phyloP scores from a whole-genome alignment of 1,284 basidiomycete genomes.

The Mycena citricolor region DNA sequence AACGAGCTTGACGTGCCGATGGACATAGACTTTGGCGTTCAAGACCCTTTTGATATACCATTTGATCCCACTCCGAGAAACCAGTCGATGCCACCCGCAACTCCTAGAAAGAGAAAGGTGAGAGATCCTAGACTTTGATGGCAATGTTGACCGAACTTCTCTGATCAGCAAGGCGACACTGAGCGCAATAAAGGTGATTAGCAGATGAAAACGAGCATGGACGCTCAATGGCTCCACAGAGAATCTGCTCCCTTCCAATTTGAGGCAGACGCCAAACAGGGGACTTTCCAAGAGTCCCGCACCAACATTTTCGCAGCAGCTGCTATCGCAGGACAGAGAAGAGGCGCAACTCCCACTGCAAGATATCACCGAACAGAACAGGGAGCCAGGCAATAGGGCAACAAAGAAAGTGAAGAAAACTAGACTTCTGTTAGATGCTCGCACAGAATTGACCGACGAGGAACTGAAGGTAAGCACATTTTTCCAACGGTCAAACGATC shows the following conservation, averaged over 20 bases:
- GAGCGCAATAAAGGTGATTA: conserved; percentile 24
- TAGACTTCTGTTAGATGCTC: conserved; percentile 53
- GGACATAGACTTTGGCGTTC: conserved; percentile 31
- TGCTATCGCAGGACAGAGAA: conserved; percentile 40
- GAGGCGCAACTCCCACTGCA: conserved; percentile 26
- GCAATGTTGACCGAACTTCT: not conserved
- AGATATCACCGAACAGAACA: conserved; percentile 32
- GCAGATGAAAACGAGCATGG: no score
- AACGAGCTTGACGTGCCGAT: conserved; percentile 21
- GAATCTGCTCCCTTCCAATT: conserved; percentile 22
- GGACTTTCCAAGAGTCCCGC: conserved; percentile 28
- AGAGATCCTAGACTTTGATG: no score
- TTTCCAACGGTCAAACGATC: not conserved
- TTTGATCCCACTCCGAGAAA: not conserved
- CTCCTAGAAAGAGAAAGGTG: conserved; percentile 24
- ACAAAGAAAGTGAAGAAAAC: conserved; percentile 41
- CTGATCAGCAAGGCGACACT: conserved; percentile 5
- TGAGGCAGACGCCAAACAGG: conserved; percentile 10
- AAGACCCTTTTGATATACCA: conserved; percentile 11
- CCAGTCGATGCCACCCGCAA: conserved; percentile 10
- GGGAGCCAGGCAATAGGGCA: conserved; percentile 25
- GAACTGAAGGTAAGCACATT: conserved; percentile 61
- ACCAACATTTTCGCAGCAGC: conserved; percentile 37
- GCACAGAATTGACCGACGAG: conserved; percentile 76
- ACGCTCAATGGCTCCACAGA: conserved; percentile 17